A percentile compares a stretch with the other conserved stretches of the same genome.
Evolutionary conservation across 2,329 filamentous ascomycete genomes (phyloP).

Genomic region (Pseudonectria buxi): DNA sequence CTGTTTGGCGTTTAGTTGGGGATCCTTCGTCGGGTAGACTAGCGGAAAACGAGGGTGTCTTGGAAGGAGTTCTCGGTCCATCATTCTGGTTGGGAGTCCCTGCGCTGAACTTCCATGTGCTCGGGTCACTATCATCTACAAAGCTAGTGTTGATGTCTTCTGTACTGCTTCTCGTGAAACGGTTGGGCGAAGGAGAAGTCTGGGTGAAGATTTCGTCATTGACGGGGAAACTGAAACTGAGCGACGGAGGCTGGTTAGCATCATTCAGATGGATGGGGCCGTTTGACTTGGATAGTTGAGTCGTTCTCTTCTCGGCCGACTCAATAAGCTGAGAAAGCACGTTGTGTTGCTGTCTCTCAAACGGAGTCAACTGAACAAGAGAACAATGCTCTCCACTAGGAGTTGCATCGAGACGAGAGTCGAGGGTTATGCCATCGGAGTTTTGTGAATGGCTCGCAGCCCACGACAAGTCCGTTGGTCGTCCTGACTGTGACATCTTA

Average conservation of each 20-base stretch:
- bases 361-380: slow-evolving; percentile 24
- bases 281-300: slow-evolving; percentile 1
- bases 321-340: slow-evolving; percentile 32
- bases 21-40: slow-evolving; percentile 36
- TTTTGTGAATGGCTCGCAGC: slow-evolving; percentile 1
- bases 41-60: slow-evolving; percentile 22
- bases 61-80: slow-evolving; percentile 26
- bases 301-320: slow-evolving; percentile 10
- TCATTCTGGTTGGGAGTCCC: slow-evolving; percentile 31
- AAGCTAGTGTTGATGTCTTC: slow-evolving; percentile 59
- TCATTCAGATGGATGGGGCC: slow-evolving; percentile 4
- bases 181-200: slow-evolving; percentile 29
- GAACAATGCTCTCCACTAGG: slow-evolving; percentile 27
- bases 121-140: slow-evolving; percentile 39
- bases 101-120: slow-evolving; percentile 46
- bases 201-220: slow-evolving; percentile 35
- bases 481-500: slow-evolving; percentile 3
- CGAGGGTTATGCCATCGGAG: background rate
- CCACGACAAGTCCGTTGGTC: background rate
- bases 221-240: slow-evolving; percentile 46
- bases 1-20: slow-evolving; percentile 25
- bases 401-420: slow-evolving; percentile 9
- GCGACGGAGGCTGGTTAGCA: slow-evolving; percentile 26
- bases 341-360: slow-evolving; percentile 35
- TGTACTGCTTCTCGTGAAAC: slow-evolving; percentile 44